Base-by-base conservation (phyloP, 805 yeast species). In the Starmerella ratchasimensis region DNA sequence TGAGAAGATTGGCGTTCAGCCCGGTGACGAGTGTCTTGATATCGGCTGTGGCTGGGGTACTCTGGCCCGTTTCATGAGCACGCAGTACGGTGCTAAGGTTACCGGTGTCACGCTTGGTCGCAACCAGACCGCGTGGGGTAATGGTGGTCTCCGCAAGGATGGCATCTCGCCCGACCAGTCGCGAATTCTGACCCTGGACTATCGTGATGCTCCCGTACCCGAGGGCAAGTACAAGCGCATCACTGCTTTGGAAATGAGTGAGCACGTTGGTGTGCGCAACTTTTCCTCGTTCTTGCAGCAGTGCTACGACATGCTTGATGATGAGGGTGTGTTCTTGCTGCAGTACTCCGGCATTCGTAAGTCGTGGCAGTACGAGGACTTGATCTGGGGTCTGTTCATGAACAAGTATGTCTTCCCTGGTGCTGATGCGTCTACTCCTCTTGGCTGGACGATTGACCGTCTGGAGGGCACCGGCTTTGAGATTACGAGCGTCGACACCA, bases 41-140 rank as follows among this genome's bases (percentile, higher is more conserved):
- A 63, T 83, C 42, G 95, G 95, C 45, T 83, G 94, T 62, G 95
- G 95, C 51, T 83, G 95, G 95, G 95, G 95, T 56, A 80, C 95
- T 36, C 68, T 86, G 55, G 83, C 93, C 33, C 68, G 88, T 22
- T 82, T 67, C 59, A 84, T 90, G 22, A 80, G 93, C 3, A 70
- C 75, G 45, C 74, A 77, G 56, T 76, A 77, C 53, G 93, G 86
- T 42, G 94, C 94, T 32, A 60, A 71, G 37, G 93, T 80, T 42
- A 83, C 94, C 38, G 95, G 94, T 64, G 65, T 83, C 52, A 83
- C 95, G 31, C 68, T 83, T 45, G 94, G 95, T 56, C 76, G 69
- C 56, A 83, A 83, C 65, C 95, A 83, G 65, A 83, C 94, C 50
- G 71, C 75, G 51, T 83, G 83, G 79, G 94, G 95, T 56, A 84